A percentile compares a stretch with the other conserved stretches of the same genome.
Conservation (phyloP, 306 rosid species). For the Begonia fuchsioides region DNA sequence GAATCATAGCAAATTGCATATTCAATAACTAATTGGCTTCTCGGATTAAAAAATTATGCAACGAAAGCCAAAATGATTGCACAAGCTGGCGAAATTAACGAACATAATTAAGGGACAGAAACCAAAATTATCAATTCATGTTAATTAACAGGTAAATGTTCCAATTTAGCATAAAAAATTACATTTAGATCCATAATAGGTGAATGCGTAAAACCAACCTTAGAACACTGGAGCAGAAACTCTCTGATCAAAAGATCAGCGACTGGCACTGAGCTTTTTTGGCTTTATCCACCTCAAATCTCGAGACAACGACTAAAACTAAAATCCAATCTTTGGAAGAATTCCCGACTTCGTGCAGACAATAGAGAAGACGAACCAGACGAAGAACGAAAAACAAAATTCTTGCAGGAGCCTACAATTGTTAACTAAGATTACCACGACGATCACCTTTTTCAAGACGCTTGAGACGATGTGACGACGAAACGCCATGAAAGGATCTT, state of each 20-base stretch:
- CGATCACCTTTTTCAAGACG: constrained; percentile 68
- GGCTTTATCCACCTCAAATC: constrained; percentile 7
- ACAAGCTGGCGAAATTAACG: too few relatives aligned
- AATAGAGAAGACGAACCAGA: constrained; percentile 14
- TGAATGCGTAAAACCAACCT: neutral
- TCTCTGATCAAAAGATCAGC: neutral
- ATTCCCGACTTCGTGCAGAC: constrained; percentile 7
- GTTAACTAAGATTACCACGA: constrained; percentile 94
- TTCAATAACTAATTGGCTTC: too few relatives aligned
- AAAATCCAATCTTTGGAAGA: constrained; percentile 4
- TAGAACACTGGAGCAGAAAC: neutral
- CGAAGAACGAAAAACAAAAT: constrained; percentile 10
- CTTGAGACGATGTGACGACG: constrained; percentile 62
- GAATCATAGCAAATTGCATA: too few relatives aligned
- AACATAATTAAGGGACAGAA: too few relatives aligned
- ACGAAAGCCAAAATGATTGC: too few relatives aligned
- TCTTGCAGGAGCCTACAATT: constrained; percentile 2
- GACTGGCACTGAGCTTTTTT: neutral
- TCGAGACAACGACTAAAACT: constrained; percentile 9
- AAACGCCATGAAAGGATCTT: constrained; percentile 38
- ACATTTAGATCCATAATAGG: too few relatives aligned
- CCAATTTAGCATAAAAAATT: too few relatives aligned
- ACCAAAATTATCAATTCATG: too few relatives aligned
- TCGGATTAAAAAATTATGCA: too few relatives aligned
- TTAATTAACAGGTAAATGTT: too few relatives aligned